Conservation (phyloP, 208 protist species). For the Leishmania aethiopica region DNA sequence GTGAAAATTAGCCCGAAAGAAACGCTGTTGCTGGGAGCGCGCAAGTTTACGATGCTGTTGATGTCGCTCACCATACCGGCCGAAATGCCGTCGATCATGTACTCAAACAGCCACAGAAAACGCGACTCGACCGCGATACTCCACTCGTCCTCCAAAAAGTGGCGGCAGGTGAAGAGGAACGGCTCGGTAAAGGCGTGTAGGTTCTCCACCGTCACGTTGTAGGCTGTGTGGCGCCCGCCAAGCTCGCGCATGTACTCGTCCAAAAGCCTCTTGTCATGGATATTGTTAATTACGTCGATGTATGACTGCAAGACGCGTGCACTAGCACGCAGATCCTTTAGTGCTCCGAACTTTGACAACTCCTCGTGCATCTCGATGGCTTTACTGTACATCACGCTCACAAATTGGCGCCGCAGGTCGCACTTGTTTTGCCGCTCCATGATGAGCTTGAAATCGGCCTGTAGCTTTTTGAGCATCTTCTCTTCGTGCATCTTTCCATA, state of each 20-base stretch:
- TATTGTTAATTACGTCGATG: slow-evolving; percentile 47
- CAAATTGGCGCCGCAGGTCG: slow-evolving; percentile 56
- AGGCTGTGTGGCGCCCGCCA: slow-evolving; percentile 54
- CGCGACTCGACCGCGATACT: slow-evolving; percentile 67
- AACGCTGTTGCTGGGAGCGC: slow-evolving; percentile 40
- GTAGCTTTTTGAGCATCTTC: slow-evolving; percentile 48
- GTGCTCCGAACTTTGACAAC: slow-evolving; percentile 56
- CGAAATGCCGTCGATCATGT: slow-evolving; percentile 54
- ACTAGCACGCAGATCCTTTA: slow-evolving; percentile 57
- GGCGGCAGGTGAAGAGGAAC: slow-evolving; percentile 72
- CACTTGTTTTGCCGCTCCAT: slow-evolving; percentile 48
- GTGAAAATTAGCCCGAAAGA: slow-evolving; percentile 78
- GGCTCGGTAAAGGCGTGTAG: slow-evolving; percentile 56
- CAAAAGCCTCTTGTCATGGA: slow-evolving; percentile 40
- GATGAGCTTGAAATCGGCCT: slow-evolving; percentile 64
- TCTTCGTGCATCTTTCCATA: slow-evolving; percentile 52
- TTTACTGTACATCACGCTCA: slow-evolving; percentile 68
- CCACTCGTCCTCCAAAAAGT: slow-evolving; percentile 76
- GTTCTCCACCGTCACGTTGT: slow-evolving; percentile 57
- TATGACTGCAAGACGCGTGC: slow-evolving; percentile 57
- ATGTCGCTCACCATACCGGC: slow-evolving; percentile 51
- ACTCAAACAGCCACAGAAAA: slow-evolving; percentile 53
- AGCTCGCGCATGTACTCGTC: slow-evolving; percentile 64
- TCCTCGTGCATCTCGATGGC: slow-evolving; percentile 71
- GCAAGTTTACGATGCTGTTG: slow-evolving; percentile 46